Percentiles rank a stretch among this genome's conserved stretches.
Evolutionary conservation across 1,284 basidiomycete genomes (phyloP).

Genomic region (Pyrrhoderma lamaoense): DNA sequence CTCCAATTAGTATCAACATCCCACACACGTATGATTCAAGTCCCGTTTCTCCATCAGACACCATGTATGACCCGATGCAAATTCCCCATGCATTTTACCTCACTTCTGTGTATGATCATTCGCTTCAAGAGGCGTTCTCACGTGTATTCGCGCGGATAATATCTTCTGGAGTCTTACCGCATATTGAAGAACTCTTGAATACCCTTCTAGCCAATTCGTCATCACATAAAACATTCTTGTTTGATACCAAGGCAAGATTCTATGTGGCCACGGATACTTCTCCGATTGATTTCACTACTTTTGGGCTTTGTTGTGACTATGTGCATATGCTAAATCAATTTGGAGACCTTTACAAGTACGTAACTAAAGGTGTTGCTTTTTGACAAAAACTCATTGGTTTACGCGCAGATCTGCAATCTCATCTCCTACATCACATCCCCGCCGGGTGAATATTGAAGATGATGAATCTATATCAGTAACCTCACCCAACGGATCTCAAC

Average conservation of each 20-base stretch:
- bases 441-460: conserved; percentile 2
- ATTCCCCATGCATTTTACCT: conserved; percentile 75
- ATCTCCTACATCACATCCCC: conserved; percentile 12
- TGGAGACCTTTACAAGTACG: conserved; percentile 75
- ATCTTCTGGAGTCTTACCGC: conserved; percentile 54
- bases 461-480: background rate
- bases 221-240: conserved; percentile 88
- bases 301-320: conserved; percentile 88
- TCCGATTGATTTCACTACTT: conserved; percentile 84
- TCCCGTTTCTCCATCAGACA: conserved; percentile 12
- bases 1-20: conserved; percentile 25
- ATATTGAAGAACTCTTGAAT: conserved; percentile 75
- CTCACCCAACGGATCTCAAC: conserved; percentile 5
- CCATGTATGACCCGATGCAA: conserved; percentile 40
- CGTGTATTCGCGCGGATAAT: conserved; percentile 64
- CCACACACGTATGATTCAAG: no score
- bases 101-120: conserved; percentile 86
- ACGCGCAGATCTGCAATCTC: conserved; percentile 13
- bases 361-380: background rate
- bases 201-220: conserved; percentile 83
- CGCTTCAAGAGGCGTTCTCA: conserved; percentile 84
- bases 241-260: conserved; percentile 80
- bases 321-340: conserved; percentile 84
- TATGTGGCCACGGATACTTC: conserved; percentile 92
- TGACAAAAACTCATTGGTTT: background rate